Evolutionary conservation across 331 rosid genomes (phyloP), one percentile per base, ranked within the genome.

Genomic region (Quercus tomentella): DNA sequence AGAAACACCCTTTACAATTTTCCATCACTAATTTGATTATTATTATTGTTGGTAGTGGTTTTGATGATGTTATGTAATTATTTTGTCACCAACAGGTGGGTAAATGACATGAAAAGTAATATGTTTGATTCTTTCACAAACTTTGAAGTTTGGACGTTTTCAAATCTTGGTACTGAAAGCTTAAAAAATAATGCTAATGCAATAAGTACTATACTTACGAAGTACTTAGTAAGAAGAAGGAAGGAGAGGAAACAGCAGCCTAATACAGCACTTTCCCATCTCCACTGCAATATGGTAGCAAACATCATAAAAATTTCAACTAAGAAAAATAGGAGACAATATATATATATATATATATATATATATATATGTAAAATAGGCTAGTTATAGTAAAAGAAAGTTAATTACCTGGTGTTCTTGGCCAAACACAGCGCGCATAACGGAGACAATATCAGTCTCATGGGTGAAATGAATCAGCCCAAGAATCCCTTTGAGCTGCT

Each of bases 381-480:
- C 45, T 37, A 37, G 11, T 37, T 37, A 37, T 41, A 41, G 45
- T 41, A 35, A 37, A 7, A 57, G 18, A 26, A 1, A 43, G 5
- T 17, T 28, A 31, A 16, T 1, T 79, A 89, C 92, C 81, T 82
- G 73, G 73, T 76, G 86, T 20, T 16, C 1, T 79, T 86, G 86
- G 18, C 84, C n/a, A 52, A 86, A 76, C 37, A 84, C 43, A 20
- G 90, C 70, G 3, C 77, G 77, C 73, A 81, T 62, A 73, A 84
- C 92, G 11, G 89, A 86, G 11, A 81, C 5, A 60, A 89, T 14
- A 84, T 89, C 92, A 30, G 90, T 73, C 57, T 87, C 72, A 54
- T 86, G 92, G 21, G 90, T 89, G 77, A 89, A 89, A 76, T 81
- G 90, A 52, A 82, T 49, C 58, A 86, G 60, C 37, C 92, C 92